phyloP scores from a whole-genome alignment of 768 basidiomycete species.

The Tricholoma hemisulphureum region DNA sequence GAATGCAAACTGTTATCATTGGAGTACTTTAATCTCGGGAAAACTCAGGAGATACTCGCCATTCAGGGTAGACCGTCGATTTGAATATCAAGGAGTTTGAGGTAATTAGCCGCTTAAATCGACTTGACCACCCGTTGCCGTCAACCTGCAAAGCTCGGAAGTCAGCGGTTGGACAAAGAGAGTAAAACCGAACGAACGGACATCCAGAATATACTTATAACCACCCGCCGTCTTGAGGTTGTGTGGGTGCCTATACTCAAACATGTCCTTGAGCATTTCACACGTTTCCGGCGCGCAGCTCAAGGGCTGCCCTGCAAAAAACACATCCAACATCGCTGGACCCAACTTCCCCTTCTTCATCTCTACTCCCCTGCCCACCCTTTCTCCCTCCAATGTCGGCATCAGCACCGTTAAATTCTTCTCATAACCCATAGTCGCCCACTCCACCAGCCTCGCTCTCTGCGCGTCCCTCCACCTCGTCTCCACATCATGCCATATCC shows the following conservation, averaged over 20 bases:
- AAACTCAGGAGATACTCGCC: slow-evolving; percentile 33
- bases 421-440: slow-evolving; percentile 25
- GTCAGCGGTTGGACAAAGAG: background rate
- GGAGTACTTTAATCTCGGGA: background rate
- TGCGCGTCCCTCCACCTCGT: slow-evolving; percentile 48
- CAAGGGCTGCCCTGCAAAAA: slow-evolving; percentile 43
- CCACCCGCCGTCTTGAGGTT: slow-evolving; percentile 39
- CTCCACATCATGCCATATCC: slow-evolving; percentile 44
- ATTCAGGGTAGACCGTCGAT: slow-evolving; percentile 64
- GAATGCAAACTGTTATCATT: background rate
- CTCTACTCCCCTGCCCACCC: slow-evolving; percentile 33
- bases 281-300: slow-evolving; percentile 45
- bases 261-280: slow-evolving; percentile 38
- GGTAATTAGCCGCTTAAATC: slow-evolving; percentile 61
- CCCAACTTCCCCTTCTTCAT: slow-evolving; percentile 33
- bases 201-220: slow-evolving; percentile 63
- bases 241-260: slow-evolving; percentile 46
- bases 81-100: slow-evolving; percentile 62
- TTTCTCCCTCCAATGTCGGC: slow-evolving; percentile 18
- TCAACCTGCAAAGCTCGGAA: slow-evolving; percentile 38
- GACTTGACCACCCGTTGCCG: slow-evolving; percentile 61
- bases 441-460: slow-evolving; percentile 40
- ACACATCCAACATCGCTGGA: slow-evolving; percentile 54
- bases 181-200: slow-evolving; percentile 31
- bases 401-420: slow-evolving; percentile 34